Base-by-base conservation (phyloP, 2,329 filamentous ascomycete genomes). In the Hypocrella siamensis region DNA sequence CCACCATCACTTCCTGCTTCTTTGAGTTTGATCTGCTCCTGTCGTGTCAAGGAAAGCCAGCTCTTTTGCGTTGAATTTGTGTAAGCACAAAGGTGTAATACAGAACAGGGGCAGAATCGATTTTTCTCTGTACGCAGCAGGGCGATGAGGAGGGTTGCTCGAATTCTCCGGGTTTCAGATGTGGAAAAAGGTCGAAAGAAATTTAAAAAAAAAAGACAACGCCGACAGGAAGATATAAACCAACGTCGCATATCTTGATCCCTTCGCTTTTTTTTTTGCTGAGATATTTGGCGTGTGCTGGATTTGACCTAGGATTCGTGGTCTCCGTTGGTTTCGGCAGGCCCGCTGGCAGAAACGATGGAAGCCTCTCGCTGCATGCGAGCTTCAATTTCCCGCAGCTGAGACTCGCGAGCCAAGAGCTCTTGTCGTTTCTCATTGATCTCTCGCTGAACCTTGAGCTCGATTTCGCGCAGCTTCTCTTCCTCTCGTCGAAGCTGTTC, bases 381-480 rank as follows among this genome's bases (percentile, higher is more conserved):
- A 40, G 86, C 88, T 63, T 96, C 88, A 54, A 98, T 94, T 68
- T 98, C 90, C 61, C 90, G 88, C 48, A 98, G 75, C 65, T 98
- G 90, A 51, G 85, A 93, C 67, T 98, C 90, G 58, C 90, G 85
- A 42, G 90, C 90, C 60, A 98, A 58, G 40, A 98, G 72, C 63
- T 98, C 90, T 65, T 98, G 90, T 65, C 90, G 79, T 75, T 98
- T 98, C 74, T 96, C 90, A 64, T 94, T 93, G 67, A 98, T 98
- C 63, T 98, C 90, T 54, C 90, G 83, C 67, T 98, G 90, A 41
- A 98, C 90, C 78, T 98, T 98, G 67, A 94, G 70, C 58, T 98
- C 90, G 56, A 98, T 96, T 67, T 98, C 90, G 59, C 90, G 83
- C 42, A 98, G 79, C 70, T 98, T 98, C 79, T 98, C 90, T 67